Base-by-base conservation (phyloP, 495 filamentous ascomycete genomes). In the Penicillium cinerascens region DNA sequence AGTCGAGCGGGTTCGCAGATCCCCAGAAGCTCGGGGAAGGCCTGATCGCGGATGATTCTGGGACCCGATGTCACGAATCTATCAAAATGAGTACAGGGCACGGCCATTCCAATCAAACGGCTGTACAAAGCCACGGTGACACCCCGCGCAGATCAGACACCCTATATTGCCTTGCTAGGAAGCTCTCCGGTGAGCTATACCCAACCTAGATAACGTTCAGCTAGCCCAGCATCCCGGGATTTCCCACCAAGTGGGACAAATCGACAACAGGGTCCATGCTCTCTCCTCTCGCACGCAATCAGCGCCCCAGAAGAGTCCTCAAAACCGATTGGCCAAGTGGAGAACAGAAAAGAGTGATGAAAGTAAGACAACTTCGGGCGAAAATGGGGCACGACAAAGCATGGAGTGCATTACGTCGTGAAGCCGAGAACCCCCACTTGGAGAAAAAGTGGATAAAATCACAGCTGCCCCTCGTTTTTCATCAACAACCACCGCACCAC, bases 391-490 rank as follows among this genome's bases (percentile, higher is more conserved):
- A n/a, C n/a, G n/a, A n/a, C n/a, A n/a, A n/a, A n/a, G n/a, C n/a
- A n/a, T n/a, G n/a, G n/a, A n/a, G 54, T 51, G 23, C 11, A 59
- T 55, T 59, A 55, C 56, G 51, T 59, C 51, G 55, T 7, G 45
- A 47, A 10, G n/a, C n/a, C n/a, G n/a, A n/a, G n/a, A n/a, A 39
- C 48, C 55, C 56, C 56, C 51, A 50, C 47, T 47, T 41, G 51
- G 47, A 48, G 51, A 41, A 54, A 47, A 55, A 52, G 48, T 48
- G 52, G 52, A 42, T 49, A 45, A 49, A 33, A 47, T 20, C 42
- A 36, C 35, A 26, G 39, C 18, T 33, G 42, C 47, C 47, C 56
- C 47, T 52, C 61, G 27, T 18, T 55, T 21, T 44, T 38, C 23
- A 25, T 55, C 22, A 49, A n/a, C 7, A 41, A 50, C 21, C n/a